These are phyloP conservation scores for Suillus plorans DNA, from an alignment of 768 basidiomycete species.

Conservation along the genomic window DNA sequence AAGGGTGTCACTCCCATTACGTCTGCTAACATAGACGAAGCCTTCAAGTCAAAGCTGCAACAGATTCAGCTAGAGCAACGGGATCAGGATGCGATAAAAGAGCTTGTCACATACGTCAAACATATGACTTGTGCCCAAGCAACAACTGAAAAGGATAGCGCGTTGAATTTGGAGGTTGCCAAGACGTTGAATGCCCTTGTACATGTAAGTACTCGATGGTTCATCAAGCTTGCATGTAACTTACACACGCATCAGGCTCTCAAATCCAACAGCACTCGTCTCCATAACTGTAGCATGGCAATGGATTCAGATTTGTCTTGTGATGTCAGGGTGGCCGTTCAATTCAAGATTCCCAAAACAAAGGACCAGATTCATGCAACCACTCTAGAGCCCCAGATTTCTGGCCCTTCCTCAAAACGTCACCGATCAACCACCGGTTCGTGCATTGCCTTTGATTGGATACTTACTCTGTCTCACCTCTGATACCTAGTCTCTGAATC, in stretches of 20 bases:
- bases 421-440: neutral
- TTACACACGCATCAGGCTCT: neutral
- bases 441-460: neutral
- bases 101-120: neutral
- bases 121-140: neutral
- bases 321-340: neutral
- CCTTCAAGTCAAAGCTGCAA: neutral
- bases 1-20: neutral
- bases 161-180: neutral
- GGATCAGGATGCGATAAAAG: neutral
- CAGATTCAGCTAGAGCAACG: neutral
- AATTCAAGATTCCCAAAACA: neutral
- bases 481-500: neutral
- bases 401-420: neutral
- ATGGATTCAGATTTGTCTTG: neutral
- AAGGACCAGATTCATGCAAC: neutral
- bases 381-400: neutral
- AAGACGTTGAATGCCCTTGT: neutral
- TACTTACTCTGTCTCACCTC: neutral
- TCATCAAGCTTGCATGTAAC: neutral
- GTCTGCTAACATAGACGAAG: neutral
- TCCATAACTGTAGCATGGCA: neutral
- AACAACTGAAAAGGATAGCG: neutral
- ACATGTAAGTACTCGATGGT: neutral
- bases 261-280: neutral